Evolutionary conservation across 2,329 filamentous ascomycete species (phyloP), one percentile per base, ranked within the genome.

Genomic region (Talaromyces piceae): DNA sequence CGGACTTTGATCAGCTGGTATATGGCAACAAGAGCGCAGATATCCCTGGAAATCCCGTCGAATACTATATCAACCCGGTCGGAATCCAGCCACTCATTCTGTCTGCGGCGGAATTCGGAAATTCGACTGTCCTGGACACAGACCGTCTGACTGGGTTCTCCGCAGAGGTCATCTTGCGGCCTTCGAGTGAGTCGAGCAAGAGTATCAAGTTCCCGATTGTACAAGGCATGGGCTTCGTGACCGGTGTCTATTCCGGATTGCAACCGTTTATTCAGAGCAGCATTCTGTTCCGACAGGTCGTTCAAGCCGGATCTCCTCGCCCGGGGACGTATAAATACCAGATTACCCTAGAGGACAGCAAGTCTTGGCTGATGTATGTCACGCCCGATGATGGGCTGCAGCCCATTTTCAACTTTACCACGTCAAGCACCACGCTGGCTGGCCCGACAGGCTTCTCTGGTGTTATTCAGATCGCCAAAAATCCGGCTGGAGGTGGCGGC

Each of bases 201-300:
- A 74, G 78, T 1, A 77, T 97, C 18, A 84, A 81, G 0, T 89
- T 95, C 57, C 90, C 91, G 0, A 64, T 96, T 6, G 82, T 95
- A 0, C 91, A 97, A 63, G 93, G 93, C 9, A 93, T 94, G 82
- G 85, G 82, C 0, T 95, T 90, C 60, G 75, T 95, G 16, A 96
- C 91, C 4, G 91, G 77, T 0, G 67, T 86, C 16, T 97, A 91
- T 68, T 77, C 76, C 49, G 81, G 82, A 26, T 76, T 82, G 0
- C 83, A 81, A 6, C 91, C 91, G 0, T 63, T 84, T 3, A 77
- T 97, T 41, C 83, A 91, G 59, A 86, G 84, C 20, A 83, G 82
- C 1, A 79, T 93, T 1, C 86, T 84, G 54, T 94, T 91, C 73
- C 77, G 77, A 52, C 82, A 77, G 16, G 74, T 96, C 45, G 71